These are phyloP conservation scores for Seminavis robusta DNA, from an alignment of 108 stramenopile species.

Conservation along the genomic window DNA sequence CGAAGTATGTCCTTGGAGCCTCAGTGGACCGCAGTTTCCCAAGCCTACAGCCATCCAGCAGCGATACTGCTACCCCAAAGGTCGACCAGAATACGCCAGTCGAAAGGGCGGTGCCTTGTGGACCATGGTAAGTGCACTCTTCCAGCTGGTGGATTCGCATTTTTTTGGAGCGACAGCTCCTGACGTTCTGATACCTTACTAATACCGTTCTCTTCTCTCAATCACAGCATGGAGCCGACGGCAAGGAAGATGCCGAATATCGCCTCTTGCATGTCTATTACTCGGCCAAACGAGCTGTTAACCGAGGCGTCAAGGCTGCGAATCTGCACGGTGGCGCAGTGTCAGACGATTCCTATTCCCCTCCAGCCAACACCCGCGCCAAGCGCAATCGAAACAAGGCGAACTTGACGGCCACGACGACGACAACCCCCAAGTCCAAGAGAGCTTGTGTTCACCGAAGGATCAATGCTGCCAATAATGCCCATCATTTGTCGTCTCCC, in stretches of 20 bases:
- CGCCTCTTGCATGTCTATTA: constrained; percentile 79
- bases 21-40: constrained; percentile 70
- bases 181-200: neutral
- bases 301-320: constrained; percentile 7
- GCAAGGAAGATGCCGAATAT: constrained; percentile 53
- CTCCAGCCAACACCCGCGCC: neutral
- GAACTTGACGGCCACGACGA: neutral
- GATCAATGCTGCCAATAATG: neutral
- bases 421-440: neutral
- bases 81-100: constrained; percentile 44
- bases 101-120: constrained; percentile 67
- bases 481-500: neutral
- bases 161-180: neutral
- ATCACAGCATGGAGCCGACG: constrained; percentile 31
- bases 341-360: neutral
- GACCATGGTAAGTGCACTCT: constrained; percentile 43
- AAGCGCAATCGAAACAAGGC: neutral
- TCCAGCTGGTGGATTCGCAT: neutral
- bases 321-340: neutral
- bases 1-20: constrained; percentile 52
- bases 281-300: constrained; percentile 63
- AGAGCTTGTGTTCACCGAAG: neutral
- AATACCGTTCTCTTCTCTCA: neutral
- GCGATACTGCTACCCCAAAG: constrained; percentile 79
- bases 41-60: constrained; percentile 67